Base-by-base conservation (phyloP, 179 eudicot genomes). In the Drosera spatulata region DNA sequence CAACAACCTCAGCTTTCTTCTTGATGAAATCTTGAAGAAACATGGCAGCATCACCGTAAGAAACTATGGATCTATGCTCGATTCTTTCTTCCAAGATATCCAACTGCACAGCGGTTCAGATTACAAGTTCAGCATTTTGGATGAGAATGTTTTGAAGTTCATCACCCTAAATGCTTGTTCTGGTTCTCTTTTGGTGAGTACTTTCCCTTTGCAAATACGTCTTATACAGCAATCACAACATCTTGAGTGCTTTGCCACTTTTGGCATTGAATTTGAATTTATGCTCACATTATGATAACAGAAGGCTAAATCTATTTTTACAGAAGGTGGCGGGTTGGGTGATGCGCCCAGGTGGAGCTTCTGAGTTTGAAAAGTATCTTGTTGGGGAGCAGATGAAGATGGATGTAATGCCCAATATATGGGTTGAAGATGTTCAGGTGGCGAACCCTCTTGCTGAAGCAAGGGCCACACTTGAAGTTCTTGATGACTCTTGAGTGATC, bases 161-260 rank as follows among this genome's bases (percentile, higher is more conserved):
- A 61, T 78, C 49, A 62, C 77, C 50, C 67, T 82, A 64, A 73
- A 80, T 66, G 91, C 96, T 65, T 80, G 88, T 71, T 75, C 79
- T 46, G 63, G 81, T 68, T 71, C 71, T 47, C 55, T 43, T 69
- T 81, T 84, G 96, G 96, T 88, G 71, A 78, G 93, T 69, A 60
- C 8, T 43, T 49, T n/a, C 9, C 42, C 63, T 22, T 1, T 60
- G 53, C 49, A 8, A 9, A 41, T 14, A 39, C 7, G 50, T 60
- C 47, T 10, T 60, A 0, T 40, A 39, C 7, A 13, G 50, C n/a
- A 33, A 6, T 15, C 12, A 22, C 33, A 22, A 53, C 3, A 4
- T 37, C 38, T 14, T 37, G 15, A 11, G 13, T 6, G 54, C 1
- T 13, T 11, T 39, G 15, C 38, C 40, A 13, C 5, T 3, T 5